These are phyloP conservation scores for Myriangium duriaei DNA, from an alignment of 2,329 filamentous ascomycete species.

Conservation along the genomic window DNA sequence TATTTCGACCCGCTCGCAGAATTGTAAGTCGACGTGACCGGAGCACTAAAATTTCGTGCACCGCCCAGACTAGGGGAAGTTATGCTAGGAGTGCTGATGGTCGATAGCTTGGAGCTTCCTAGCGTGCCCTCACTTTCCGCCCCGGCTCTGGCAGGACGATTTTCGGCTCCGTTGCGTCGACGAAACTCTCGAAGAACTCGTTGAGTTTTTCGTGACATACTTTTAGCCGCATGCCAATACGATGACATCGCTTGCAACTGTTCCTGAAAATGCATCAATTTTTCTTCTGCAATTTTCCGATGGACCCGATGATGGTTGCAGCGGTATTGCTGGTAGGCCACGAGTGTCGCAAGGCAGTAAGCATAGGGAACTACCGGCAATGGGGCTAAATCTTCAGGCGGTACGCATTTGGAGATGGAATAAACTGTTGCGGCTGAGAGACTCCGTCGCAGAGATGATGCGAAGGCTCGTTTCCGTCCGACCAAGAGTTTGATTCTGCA, in stretches of 20 bases:
- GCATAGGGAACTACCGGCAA: constrained; percentile 45
- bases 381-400: constrained; percentile 34
- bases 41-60: background rate
- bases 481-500: constrained; percentile 36
- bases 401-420: constrained; percentile 36
- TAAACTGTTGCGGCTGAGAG: constrained; percentile 42
- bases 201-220: constrained; percentile 10
- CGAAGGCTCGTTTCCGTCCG: constrained; percentile 33
- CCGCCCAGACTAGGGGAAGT: background rate
- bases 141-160: too few species aligned
- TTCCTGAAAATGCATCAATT: constrained; percentile 10
- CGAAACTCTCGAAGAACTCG: constrained; percentile 11
- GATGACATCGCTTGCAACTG: constrained; percentile 10
- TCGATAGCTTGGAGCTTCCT: background rate
- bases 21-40: background rate
- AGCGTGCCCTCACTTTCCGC: background rate
- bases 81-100: background rate
- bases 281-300: constrained; percentile 10
- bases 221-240: constrained; percentile 10
- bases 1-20: background rate
- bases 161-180: constrained; percentile 2
- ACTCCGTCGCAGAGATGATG: constrained; percentile 42
- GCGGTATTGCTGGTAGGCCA: constrained; percentile 45
- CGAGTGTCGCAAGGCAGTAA: constrained; percentile 41
- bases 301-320: constrained; percentile 14